These are phyloP conservation scores for Avena sativa DNA, from an alignment of 176 grass and related monocot genomes.

Conservation along the genomic window DNA sequence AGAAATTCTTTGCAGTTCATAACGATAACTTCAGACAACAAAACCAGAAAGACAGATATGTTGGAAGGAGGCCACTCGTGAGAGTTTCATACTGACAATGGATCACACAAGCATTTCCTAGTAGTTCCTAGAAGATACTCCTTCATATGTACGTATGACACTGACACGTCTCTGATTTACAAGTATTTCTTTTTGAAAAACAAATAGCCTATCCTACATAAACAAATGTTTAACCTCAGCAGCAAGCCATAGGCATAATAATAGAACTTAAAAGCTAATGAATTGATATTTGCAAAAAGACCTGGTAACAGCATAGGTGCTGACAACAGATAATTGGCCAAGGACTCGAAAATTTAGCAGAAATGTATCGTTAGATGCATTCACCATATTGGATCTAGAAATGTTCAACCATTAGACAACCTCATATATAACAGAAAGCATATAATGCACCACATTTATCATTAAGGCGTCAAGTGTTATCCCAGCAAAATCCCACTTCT, in stretches of 20 bases:
- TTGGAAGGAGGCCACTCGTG: neutral
- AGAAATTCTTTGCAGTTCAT: neutral
- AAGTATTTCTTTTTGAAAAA: neutral
- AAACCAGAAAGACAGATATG: neutral
- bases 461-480: too few relatives aligned
- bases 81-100: neutral
- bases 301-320: neutral
- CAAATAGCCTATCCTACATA: neutral
- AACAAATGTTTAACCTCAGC: neutral
- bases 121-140: neutral
- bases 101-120: conserved; percentile 11
- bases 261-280: neutral
- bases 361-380: neutral
- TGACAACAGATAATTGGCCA: neutral
- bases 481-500: too few relatives aligned
- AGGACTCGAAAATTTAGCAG: neutral
- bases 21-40: neutral
- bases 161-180: neutral
- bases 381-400: neutral
- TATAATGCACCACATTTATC: neutral
- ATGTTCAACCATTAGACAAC: neutral
- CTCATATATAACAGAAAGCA: conserved; percentile 1
- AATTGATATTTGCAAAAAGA: neutral
- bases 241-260: neutral
- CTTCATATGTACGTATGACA: neutral